Conservation (phyloP, 495 filamentous ascomycete species). For the Polyplosphaeria fusca region DNA sequence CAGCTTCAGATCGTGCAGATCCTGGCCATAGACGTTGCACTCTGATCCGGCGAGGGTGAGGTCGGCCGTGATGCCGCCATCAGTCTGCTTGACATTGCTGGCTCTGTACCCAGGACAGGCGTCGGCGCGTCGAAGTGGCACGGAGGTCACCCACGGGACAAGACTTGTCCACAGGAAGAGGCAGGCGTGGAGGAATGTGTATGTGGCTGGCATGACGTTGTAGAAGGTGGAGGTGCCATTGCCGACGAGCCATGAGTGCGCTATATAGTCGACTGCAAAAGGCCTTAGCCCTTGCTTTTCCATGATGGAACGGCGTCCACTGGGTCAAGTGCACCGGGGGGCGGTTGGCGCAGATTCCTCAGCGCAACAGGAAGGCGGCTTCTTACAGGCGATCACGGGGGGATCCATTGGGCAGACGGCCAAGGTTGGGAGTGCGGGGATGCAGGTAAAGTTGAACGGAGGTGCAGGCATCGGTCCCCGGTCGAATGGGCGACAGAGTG, state of each 20-base stretch:
- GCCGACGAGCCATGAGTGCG: constrained; percentile 15
- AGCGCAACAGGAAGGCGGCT: constrained; percentile 7
- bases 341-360: constrained; percentile 10
- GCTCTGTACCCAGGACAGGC: constrained; percentile 25
- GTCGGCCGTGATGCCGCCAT: constrained; percentile 24
- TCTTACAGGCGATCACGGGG: constrained; percentile 27
- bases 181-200: constrained; percentile 16
- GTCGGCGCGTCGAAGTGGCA: not conserved
- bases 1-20: constrained; percentile 30
- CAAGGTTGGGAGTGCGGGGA: no score
- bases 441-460: not conserved
- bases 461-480: constrained; percentile 8
- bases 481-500: constrained; percentile 4
- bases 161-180: constrained; percentile 13
- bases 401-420: constrained; percentile 18
- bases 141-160: constrained; percentile 1
- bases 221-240: constrained; percentile 12
- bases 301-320: constrained; percentile 1
- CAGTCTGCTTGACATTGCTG: constrained; percentile 16
- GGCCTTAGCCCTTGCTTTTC: constrained; percentile 27
- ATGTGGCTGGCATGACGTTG: constrained; percentile 13
- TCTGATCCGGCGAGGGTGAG: constrained; percentile 25
- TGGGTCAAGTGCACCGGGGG: constrained; percentile 13
- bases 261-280: constrained; percentile 28
- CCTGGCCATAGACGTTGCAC: constrained; percentile 33